Evolutionary conservation across 1,284 basidiomycete genomes (phyloP), one percentile per base, ranked within the genome.

Genomic region (Megacollybia platyphylla): DNA sequence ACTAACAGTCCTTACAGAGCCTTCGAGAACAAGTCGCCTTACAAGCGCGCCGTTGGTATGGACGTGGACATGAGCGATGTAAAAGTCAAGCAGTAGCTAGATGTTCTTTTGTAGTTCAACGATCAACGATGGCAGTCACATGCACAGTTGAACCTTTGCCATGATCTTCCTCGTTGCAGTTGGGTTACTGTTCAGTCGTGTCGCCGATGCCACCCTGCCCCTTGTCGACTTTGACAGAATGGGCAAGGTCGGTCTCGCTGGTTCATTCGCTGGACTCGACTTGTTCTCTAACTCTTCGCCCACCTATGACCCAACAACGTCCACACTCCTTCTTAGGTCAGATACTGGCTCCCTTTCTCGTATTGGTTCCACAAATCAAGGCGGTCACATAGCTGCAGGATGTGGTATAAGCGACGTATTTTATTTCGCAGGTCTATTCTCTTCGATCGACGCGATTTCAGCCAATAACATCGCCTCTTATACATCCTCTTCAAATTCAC

Each of bases 201-300:
- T 58, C 55, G 76, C 62, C 45, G 62, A 66, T 48, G 79, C 83
- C 9, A 63, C 74, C 40, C 62, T 86, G 38, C 90, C 90, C 29
- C 71, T 77, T 53, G 78, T 96, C 62, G 89, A 96, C 64, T 94
- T 88, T 60, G 70, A 83, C 55, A 81, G 84, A 47, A 92, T 94
- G 86, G 91, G 91, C 49, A 79, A 70, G 44, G 90, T 96, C 45
- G 89, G 79, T 44, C 68, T 96, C 36, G 78, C 82, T 30, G 92
- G 92, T 44, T 71, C 85, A 13, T 97, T 96, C 58, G 73, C 83
- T 24, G 89, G 90, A 37, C 67, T 97, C 46, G 82, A 84, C 56
- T 62, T 91, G 43, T 80, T 84, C 64, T 67, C 75, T 54, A 74
- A 77, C 54, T 60, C 70, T 54, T 60, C 70, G 29, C 53, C 71